Base-by-base conservation (phyloP, 352 stramenopile genomes). In the Pythium brassicae region DNA sequence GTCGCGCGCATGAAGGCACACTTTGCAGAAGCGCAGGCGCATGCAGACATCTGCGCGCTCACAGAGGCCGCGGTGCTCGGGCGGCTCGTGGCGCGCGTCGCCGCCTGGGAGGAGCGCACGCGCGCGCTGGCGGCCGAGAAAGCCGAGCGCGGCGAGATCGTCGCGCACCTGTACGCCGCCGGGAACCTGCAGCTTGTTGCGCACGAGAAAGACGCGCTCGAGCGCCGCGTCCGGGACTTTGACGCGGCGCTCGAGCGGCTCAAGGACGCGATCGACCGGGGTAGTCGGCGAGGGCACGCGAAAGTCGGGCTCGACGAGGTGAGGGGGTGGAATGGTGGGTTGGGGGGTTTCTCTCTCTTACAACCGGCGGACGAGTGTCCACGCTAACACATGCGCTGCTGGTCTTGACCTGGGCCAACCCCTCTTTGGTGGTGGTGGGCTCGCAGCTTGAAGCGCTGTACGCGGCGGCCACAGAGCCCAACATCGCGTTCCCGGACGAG, bases 401-500 rank as follows among this genome's bases (percentile, higher is more conserved):
- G 23, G 5, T 40, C 26, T 52, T 32, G 15, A 29, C 6, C 43
- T 27, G n/a, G 6, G 7, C 43, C 17, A 49, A 29, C n/a, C 50
- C 42, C n/a, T n/a, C n/a, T n/a, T n/a, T 8, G 29, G 44, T 22
- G n/a, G 10, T 55, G 15, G n/a, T 19, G 20, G 10, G 11, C 42
- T 17, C 4, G 57, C 32, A 83, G 68, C 61, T 86, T 19, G 55
- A 86, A 52, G 57, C 58, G 1, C 64, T 93, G 14, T 86, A 79
- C 26, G 50, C 71, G 17, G 66, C 74, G 2, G 69, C 76, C 0
- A 71, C 61, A 22, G 69, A 66, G 4, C 65, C 76, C n/a, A 63
- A 64, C 3, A 71, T 95, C 7, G 49, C 67, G 43, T 95, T 92
- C 51, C 59, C 74, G 2, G 76, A 94, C 67, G 78, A 87, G 52